Conservation (phyloP, 116 monocot species). For the Zostera marina region DNA sequence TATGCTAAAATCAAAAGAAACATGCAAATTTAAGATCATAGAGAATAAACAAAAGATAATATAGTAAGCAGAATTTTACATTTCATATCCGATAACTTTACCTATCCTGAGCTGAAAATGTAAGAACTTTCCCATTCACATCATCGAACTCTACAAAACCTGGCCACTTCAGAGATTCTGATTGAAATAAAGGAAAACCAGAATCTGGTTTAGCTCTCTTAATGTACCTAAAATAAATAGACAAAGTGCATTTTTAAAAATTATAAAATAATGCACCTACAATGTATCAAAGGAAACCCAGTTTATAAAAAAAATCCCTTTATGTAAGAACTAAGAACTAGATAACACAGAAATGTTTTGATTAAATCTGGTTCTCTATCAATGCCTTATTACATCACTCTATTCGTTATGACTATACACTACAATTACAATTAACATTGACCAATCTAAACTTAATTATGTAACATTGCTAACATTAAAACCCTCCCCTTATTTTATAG, state of each 20-base stretch:
- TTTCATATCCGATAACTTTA: constrained; percentile 1
- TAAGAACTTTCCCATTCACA: constrained; percentile 82
- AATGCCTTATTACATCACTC: too few relatives aligned
- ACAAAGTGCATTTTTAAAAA: neutral
- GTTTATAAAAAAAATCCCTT: too few relatives aligned
- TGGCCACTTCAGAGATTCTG: constrained; percentile 74
- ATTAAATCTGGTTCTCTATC: too few relatives aligned
- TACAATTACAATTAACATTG: too few relatives aligned
- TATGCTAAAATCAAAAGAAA: constrained; percentile 23
- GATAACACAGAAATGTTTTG: too few relatives aligned
- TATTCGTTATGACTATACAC: too few relatives aligned
- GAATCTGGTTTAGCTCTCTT: constrained; percentile 51
- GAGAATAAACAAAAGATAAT: neutral
- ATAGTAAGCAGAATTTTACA: neutral
- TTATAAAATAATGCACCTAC: neutral
- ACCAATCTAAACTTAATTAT: too few relatives aligned
- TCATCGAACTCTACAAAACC: constrained; percentile 93
- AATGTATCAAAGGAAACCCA: too few relatives aligned
- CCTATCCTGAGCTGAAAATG: constrained; percentile 70
- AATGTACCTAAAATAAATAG: constrained; percentile 41
- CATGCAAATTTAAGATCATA: neutral
- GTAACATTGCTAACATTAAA: too few relatives aligned
- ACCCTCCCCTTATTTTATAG: too few relatives aligned
- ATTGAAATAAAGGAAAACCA: constrained; percentile 76
- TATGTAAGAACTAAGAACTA: too few relatives aligned